These are phyloP conservation scores for Aspergillus wentii DNA, from an alignment of 495 filamentous ascomycete species.

Conservation along the genomic window DNA sequence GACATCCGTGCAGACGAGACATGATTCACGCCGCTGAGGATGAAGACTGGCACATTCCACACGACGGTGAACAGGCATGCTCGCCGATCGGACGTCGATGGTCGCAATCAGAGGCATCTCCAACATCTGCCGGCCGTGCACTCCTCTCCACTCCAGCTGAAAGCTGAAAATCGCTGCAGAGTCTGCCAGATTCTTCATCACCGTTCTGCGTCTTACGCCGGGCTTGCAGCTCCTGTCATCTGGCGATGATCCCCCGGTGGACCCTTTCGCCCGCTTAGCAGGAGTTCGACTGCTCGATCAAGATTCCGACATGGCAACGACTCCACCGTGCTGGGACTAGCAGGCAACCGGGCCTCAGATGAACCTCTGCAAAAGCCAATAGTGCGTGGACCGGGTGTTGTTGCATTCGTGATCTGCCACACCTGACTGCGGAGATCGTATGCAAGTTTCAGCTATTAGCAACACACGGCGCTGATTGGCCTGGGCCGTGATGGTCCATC, in stretches of 20 bases:
- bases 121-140: conserved; percentile 6
- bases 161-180: conserved; percentile 4
- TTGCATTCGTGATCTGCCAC: background rate
- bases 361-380: conserved; percentile 6
- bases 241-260: conserved; percentile 1
- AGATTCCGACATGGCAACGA: conserved; percentile 5
- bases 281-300: conserved; percentile 5
- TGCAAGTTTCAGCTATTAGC: conserved; percentile 10
- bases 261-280: background rate
- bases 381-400: conserved; percentile 3
- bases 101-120: background rate
- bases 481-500: conserved; percentile 1
- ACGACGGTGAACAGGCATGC: background rate
- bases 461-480: conserved; percentile 7
- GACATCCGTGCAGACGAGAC: background rate
- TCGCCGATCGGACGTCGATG: background rate
- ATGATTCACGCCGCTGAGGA: no score
- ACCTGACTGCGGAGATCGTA: conserved; percentile 1
- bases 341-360: conserved; percentile 2
- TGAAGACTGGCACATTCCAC: conserved; percentile 3
- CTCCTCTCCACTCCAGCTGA: conserved; percentile 3
- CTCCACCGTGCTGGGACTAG: conserved; percentile 5
- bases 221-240: conserved; percentile 3
- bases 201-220: background rate
- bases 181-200: background rate